A percentile compares a stretch with the other conserved stretches of the same genome.
These are phyloP conservation scores for Aspergillus aculeatus DNA, from an alignment of 2,329 filamentous ascomycete species.

Conservation along the genomic window DNA sequence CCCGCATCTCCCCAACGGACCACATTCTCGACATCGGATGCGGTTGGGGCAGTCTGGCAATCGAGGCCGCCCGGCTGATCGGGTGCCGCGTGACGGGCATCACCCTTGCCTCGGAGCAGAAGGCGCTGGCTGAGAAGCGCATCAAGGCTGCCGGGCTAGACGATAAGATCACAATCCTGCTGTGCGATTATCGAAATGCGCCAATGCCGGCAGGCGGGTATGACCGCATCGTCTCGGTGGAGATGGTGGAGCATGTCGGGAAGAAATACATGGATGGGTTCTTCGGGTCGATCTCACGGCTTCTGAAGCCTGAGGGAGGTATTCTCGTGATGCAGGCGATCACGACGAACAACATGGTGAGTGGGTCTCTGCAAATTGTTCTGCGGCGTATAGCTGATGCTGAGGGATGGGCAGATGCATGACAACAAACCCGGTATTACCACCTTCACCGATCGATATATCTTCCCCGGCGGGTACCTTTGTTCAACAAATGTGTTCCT, in stretches of 20 bases:
- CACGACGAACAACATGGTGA: constrained; percentile 66
- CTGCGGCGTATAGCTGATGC: not conserved
- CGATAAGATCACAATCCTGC: constrained; percentile 61
- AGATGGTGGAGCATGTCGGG: constrained; percentile 76
- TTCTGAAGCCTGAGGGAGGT: constrained; percentile 63
- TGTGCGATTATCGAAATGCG: constrained; percentile 68
- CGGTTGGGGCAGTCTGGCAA: constrained; percentile 73
- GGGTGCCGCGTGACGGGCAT: constrained; percentile 68
- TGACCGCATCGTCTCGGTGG: constrained; percentile 72
- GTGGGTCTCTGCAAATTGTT: not conserved
- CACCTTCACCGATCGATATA: constrained; percentile 75
- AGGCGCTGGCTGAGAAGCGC: constrained; percentile 63
- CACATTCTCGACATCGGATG: constrained; percentile 74
- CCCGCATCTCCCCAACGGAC: constrained; percentile 62
- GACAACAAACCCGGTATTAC: constrained; percentile 64
- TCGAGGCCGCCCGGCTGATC: constrained; percentile 64
- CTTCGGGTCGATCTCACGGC: constrained; percentile 61
- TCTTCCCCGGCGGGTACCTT: constrained; percentile 75
- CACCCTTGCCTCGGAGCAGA: constrained; percentile 69
- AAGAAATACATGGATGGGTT: constrained; percentile 66
- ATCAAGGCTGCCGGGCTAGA: constrained; percentile 61
- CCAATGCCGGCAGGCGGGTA: constrained; percentile 54
- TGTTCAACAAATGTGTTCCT: constrained; percentile 59
- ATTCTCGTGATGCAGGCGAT: constrained; percentile 75
- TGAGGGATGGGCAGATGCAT: constrained; percentile 44